Conservation (phyloP, 768 basidiomycete genomes). For the Agrocybe pediades region DNA sequence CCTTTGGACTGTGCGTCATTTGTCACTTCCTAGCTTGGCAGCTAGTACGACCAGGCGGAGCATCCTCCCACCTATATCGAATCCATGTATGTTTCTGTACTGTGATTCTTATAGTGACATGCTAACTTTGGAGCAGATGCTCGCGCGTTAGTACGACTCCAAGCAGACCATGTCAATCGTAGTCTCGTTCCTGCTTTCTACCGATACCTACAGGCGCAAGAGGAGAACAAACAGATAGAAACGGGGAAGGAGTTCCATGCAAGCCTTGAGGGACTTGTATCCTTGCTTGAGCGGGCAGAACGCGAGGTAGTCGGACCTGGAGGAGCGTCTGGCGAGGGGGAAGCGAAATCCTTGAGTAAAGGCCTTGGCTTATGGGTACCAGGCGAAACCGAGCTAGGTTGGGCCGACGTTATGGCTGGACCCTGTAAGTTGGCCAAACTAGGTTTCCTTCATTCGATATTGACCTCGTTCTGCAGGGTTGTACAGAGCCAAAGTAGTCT, state of each 20-base stretch:
- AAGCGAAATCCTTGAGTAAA: constrained; percentile 34
- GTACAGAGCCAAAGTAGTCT: constrained; percentile 61
- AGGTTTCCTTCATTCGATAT: neutral
- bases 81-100: constrained; percentile 53
- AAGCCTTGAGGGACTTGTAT: constrained; percentile 52
- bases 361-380: constrained; percentile 62
- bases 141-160: constrained; percentile 65
- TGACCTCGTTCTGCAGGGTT: constrained; percentile 53
- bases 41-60: constrained; percentile 45
- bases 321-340: constrained; percentile 41
- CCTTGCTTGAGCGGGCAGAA: constrained; percentile 59
- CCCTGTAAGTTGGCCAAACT: constrained; percentile 56
- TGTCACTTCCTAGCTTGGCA: constrained; percentile 43
- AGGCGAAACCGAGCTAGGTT: constrained; percentile 51
- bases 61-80: constrained; percentile 56
- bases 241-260: constrained; percentile 54
- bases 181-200: constrained; percentile 71
- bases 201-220: constrained; percentile 73
- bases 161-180: constrained; percentile 69
- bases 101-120: neutral
- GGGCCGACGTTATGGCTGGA: constrained; percentile 67
- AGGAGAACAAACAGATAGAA: constrained; percentile 49
- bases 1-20: neutral
- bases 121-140: constrained; percentile 47
- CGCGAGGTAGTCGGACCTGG: constrained; percentile 39